Conservation (phyloP, 2,329 filamentous ascomycete genomes). For the Aspergillus sclerotialis region DNA sequence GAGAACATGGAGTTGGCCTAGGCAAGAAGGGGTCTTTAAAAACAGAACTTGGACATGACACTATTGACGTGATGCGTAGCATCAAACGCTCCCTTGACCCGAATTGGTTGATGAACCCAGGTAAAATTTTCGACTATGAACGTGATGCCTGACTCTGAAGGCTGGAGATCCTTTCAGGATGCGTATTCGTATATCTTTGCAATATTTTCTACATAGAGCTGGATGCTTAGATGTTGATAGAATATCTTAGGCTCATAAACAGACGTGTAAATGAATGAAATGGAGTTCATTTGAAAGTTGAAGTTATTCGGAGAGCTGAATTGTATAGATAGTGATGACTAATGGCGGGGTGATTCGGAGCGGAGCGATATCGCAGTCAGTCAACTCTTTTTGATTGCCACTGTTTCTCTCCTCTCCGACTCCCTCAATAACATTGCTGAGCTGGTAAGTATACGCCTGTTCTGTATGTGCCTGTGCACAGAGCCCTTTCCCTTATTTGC, state of each 20-base stretch:
- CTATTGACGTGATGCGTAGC: constrained; percentile 74
- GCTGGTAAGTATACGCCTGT: constrained; percentile 15
- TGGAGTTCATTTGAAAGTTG: no score
- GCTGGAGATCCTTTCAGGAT: neutral
- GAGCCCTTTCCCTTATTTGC: neutral
- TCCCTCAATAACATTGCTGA: constrained; percentile 6
- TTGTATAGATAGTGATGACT: constrained; percentile 14
- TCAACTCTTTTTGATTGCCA: constrained; percentile 15
- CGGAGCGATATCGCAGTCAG: constrained; percentile 28
- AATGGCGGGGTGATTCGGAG: constrained; percentile 13
- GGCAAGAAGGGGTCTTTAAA: constrained; percentile 77
- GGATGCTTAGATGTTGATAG: no score
- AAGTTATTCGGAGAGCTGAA: no score
- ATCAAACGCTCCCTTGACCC: constrained; percentile 81
- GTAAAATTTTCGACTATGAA: constrained; percentile 73
- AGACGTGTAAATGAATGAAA: neutral
- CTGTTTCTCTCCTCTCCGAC: constrained; percentile 13
- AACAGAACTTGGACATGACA: constrained; percentile 72
- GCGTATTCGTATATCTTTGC: neutral
- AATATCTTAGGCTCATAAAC: no score
- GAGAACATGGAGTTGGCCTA: constrained; percentile 78
- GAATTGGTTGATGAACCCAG: constrained; percentile 82
- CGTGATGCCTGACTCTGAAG: constrained; percentile 8
- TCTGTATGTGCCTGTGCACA: neutral
- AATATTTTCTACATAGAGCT: neutral